A percentile compares a stretch with the other conserved stretches of the same genome.
These are phyloP conservation scores for Lenwebbia sp. DNA, from an alignment of 345 rosid genomes.

Conservation along the genomic window DNA sequence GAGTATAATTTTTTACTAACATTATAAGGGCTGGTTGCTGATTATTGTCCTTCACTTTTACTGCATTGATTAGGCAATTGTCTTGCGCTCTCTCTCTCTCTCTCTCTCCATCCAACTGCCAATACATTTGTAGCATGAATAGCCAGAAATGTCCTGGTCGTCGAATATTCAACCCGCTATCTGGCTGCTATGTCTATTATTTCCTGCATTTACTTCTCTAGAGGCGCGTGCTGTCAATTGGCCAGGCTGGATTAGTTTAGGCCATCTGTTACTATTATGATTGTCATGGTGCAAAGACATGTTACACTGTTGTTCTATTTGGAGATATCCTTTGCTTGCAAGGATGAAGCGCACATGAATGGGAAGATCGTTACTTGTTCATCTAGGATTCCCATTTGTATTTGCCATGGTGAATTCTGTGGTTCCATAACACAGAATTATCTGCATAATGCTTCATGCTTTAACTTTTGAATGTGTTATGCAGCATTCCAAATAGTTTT, in stretches of 20 bases:
- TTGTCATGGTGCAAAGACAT: background rate
- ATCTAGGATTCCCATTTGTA: background rate
- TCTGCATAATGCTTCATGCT: background rate
- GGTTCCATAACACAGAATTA: background rate
- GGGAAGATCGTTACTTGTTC: background rate
- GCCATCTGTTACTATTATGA: background rate
- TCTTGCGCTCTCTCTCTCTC: no score
- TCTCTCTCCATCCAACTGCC: background rate
- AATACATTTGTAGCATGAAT: background rate
- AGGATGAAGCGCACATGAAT: background rate
- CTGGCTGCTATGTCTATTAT: background rate
- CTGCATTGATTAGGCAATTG: background rate
- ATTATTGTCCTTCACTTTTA: background rate
- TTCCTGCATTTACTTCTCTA: background rate
- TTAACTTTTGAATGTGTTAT: background rate
- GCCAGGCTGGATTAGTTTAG: background rate
- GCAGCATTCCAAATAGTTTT: background rate
- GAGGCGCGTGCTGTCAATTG: background rate
- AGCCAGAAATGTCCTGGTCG: background rate
- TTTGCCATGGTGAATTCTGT: background rate
- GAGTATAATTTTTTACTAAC: background rate
- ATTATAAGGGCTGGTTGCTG: background rate
- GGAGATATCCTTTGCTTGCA: background rate
- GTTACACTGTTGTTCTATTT: background rate
- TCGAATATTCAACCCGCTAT: background rate